Base-by-base conservation (phyloP, 495 filamentous ascomycete species). In the Hapsidospora chrysogenum region DNA sequence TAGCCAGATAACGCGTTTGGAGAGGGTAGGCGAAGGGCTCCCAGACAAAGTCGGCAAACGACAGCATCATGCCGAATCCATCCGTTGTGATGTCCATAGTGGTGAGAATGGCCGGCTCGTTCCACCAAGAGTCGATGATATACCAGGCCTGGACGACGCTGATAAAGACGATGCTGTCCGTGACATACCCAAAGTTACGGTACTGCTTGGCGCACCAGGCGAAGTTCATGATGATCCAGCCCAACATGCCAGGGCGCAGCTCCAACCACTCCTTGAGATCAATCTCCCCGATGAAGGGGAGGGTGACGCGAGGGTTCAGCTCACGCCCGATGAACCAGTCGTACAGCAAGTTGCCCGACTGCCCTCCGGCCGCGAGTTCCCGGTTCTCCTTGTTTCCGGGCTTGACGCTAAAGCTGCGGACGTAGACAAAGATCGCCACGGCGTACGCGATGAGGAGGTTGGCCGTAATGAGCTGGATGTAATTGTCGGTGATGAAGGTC, bases 291-390 rank as follows among this genome's bases (percentile, higher is more conserved):
- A 89, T 62, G 34, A 87, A 50, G 2, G 85, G 85, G 9, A 93
- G 48, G 3, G 64, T 72, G 32, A 96, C 53, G 19, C 85, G 85
- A 6, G 92, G 87, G 59, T 96, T 97, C 38, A 96, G 76, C 50
- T 96, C 89, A 23, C 89, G 84, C 14, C 89, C 89, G 43, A 96
- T 96, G 61, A 84, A 97, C 68, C 81, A 96, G 57, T 96, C 87
- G 56, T 96, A 95, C 21, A 96, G 55, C 32, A 78, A 56, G 49
- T 93, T 96, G 35, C 89, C 92, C 10, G 75, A 74, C 44, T 78
- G 68, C 34, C 83, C 85, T 33, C 84, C 85, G 3, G 72, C 68
- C 0, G 87, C 87, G 4, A 96, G 68, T 44, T 85, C 68, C 35
- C 86, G 82, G 37, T 68, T 53, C 23, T 77, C 68, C 9, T 67